Evolutionary conservation across 768 basidiomycete species (phyloP), one percentile per base, ranked within the genome.

Genomic region (Amanita exitialis): DNA sequence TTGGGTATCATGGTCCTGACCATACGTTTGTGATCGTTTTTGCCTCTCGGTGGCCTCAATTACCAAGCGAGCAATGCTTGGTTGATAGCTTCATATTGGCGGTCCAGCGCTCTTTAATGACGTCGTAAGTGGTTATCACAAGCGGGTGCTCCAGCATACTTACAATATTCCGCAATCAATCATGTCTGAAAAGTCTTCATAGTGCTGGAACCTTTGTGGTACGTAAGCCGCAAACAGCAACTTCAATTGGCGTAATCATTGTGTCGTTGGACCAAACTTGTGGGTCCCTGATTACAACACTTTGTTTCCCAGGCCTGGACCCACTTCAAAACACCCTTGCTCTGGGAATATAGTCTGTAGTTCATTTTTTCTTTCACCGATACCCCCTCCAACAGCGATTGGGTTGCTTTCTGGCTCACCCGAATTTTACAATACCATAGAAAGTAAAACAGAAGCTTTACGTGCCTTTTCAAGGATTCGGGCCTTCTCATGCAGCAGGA

Each of bases 231-330:
- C 25, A 6, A 25, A 25, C 1, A 25, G 25, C 25, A 25, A 4
- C 2, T 35, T 10, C 15, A 10, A 35, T 28, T 44, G 28, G 27
- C 27, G 44, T 34, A 34, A 46, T 10, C 0, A 20, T 9, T 10
- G 28, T 46, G 44, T 46, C 7, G 44, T 35, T 35, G 45, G 45
- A 13, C 30, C 45, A 35, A 49, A 35, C 21, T 49, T 38, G 47
- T 49, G 47, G 47, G 47, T 49, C 47, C 47, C 37, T 49, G 37
- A 49, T 49, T 49, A 47, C 45, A 36, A 36, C 45, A 47, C 32
- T 47, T 46, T 37, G 28, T 49, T 49, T 39, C 47, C 47, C 35
- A 39, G 47, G 36, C 47, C 25, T 37, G 21, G 13, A 20, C 21
- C 35, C 9, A 8, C 32, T 9, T 34, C 46, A 35, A 7, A 47